Evolutionary conservation across 1,284 basidiomycete species (phyloP).

Genomic region (Austropuccinia psidii): DNA sequence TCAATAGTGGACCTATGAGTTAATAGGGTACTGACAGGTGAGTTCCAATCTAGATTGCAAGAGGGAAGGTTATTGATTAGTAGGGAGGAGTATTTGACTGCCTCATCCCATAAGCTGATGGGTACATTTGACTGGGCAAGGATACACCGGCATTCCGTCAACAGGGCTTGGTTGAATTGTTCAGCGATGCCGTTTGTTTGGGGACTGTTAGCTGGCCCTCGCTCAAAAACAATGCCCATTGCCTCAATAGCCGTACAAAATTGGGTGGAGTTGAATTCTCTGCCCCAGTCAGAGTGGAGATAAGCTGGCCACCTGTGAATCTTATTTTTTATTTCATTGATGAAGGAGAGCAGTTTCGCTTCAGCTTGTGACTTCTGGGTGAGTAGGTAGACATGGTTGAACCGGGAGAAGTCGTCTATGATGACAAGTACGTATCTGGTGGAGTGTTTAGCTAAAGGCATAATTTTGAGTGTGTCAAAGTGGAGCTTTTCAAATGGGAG

Average conservation of each 20-base stretch:
- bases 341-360: neutral
- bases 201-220: neutral
- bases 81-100: neutral
- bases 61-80: neutral
- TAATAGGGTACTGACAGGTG: too few species aligned
- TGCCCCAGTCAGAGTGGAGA: neutral
- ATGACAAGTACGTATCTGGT: neutral
- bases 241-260: neutral
- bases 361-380: neutral
- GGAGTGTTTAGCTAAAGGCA: too few species aligned
- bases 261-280: neutral
- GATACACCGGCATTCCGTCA: neutral
- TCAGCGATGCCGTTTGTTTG: neutral
- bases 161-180: neutral
- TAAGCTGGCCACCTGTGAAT: neutral
- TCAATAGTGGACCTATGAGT: too few species aligned
- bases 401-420: neutral
- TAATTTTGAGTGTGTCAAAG: too few species aligned
- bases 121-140: neutral
- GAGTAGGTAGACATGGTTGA: neutral
- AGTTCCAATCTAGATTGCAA: neutral
- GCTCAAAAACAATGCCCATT: neutral
- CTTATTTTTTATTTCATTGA: neutral
- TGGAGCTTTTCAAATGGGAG: too few species aligned
- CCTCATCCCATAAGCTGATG: neutral